Evolutionary conservation across 257 asterid species (phyloP).

Genomic region (Solanum sejunctum): DNA sequence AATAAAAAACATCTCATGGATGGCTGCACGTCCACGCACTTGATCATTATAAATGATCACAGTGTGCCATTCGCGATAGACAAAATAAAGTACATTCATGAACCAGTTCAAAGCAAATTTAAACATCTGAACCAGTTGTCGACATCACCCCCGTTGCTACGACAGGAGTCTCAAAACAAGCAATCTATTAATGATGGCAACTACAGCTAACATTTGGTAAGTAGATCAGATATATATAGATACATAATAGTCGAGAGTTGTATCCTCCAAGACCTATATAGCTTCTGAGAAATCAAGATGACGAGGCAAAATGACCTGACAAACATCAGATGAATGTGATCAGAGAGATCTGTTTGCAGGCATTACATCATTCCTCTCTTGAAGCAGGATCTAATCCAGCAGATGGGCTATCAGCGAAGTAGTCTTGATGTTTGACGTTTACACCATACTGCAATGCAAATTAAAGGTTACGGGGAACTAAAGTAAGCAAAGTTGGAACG

Average conservation of each 20-base stretch:
- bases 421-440: constrained; percentile 89
- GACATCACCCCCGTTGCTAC: not conserved
- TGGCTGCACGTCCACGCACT: not conserved
- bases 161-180: not conserved
- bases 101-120: not conserved
- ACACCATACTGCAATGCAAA: constrained; percentile 70
- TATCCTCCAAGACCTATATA: not conserved
- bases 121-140: not conserved
- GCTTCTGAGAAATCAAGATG: not conserved
- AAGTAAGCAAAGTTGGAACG: not conserved
- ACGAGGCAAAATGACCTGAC: not conserved
- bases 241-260: not conserved
- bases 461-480: not conserved
- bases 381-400: constrained; percentile 72
- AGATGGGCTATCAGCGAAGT: constrained; percentile 83
- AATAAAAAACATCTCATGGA: too few species aligned
- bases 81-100: not conserved
- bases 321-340: not conserved
- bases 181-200: not conserved
- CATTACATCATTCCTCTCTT: constrained; percentile 45
- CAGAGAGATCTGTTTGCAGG: not conserved
- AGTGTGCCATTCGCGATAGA: not conserved
- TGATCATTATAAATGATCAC: not conserved
- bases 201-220: not conserved
- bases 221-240: not conserved